Conservation (phyloP, 2,329 filamentous ascomycete species). For the Penicillium sp. region DNA sequence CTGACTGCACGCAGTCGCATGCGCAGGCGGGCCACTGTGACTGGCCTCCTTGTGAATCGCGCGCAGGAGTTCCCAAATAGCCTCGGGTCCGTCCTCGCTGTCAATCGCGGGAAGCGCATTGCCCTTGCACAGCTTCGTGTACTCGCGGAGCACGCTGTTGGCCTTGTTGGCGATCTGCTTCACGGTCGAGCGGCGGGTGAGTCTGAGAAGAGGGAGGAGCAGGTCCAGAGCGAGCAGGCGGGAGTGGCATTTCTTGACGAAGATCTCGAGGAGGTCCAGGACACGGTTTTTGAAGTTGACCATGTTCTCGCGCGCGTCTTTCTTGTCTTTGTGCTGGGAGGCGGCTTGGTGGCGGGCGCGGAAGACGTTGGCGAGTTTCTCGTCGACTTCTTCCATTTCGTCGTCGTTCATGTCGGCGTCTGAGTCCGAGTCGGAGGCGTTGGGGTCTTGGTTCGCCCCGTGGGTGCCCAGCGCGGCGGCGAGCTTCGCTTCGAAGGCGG, state of each 20-base stretch:
- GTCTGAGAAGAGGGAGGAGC: conserved; percentile 73
- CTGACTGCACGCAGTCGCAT: conserved; percentile 72
- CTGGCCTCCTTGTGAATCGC: conserved; percentile 68
- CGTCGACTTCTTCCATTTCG: conserved; percentile 88
- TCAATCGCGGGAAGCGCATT: conserved; percentile 48
- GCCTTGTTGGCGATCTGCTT: conserved; percentile 76
- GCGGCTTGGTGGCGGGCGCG: conserved; percentile 69
- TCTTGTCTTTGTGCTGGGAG: conserved; percentile 79
- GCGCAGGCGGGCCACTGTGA: conserved; percentile 62
- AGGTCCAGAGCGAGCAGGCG: conserved; percentile 69
- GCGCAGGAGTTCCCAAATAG: conserved; percentile 61
- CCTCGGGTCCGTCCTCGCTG: conserved; percentile 34
- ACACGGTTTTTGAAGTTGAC: conserved; percentile 94
- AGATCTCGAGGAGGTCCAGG: conserved; percentile 83
- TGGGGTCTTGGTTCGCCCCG: conserved; percentile 56
- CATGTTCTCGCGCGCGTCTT: conserved; percentile 84
- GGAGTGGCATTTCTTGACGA: conserved; percentile 74
- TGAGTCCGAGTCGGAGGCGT: conserved; percentile 62
- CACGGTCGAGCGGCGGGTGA: conserved; percentile 74
- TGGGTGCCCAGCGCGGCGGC: conserved; percentile 77
- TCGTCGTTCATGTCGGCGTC: conserved; percentile 95
- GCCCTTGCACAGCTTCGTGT: conserved; percentile 65
- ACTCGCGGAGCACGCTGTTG: conserved; percentile 69
- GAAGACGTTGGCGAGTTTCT: conserved; percentile 82
- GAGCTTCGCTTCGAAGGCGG: conserved; percentile 73